Percentiles rank a stretch among this genome's conserved stretches.
Evolutionary conservation across 1,284 basidiomycete genomes (phyloP).

Genomic region (Mrakiaceae sp.): DNA sequence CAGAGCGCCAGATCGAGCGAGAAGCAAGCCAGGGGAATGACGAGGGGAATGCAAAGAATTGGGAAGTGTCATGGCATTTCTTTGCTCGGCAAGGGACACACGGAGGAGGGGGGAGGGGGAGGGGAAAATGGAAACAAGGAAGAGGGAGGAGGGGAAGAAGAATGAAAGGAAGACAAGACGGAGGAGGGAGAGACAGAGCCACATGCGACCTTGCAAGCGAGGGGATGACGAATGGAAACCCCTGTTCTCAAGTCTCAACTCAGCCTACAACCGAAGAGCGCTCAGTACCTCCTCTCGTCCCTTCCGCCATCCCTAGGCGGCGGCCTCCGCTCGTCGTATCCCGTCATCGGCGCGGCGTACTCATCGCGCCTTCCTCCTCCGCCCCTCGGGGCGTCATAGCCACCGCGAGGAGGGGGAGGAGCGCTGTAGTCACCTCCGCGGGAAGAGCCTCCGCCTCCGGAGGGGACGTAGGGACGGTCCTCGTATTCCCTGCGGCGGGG

Average conservation of each 20-base stretch:
- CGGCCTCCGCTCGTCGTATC: constrained; percentile 10
- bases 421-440: neutral
- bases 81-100: neutral
- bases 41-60: neutral
- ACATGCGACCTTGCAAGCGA: neutral
- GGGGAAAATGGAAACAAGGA: neutral
- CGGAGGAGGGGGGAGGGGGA: neutral
- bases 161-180: neutral
- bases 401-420: constrained; percentile 3
- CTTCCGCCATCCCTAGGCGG: neutral
- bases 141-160: neutral
- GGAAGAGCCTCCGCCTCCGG: constrained; percentile 3
- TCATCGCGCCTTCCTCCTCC: neutral
- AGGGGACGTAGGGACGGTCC: constrained; percentile 10
- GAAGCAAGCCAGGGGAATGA: neutral
- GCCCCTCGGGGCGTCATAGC: neutral
- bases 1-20: no score
- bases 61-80: neutral
- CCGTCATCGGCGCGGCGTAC: constrained; percentile 13
- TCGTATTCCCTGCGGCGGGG: constrained; percentile 8
- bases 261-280: constrained; percentile 1
- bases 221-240: neutral
- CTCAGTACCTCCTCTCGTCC: constrained; percentile 12
- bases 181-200: neutral
- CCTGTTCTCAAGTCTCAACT: neutral